Percentiles rank a stretch among this genome's conserved stretches.
Conservation (phyloP, 108 stramenopile genomes). For the Pseudonitzschia pungens region DNA sequence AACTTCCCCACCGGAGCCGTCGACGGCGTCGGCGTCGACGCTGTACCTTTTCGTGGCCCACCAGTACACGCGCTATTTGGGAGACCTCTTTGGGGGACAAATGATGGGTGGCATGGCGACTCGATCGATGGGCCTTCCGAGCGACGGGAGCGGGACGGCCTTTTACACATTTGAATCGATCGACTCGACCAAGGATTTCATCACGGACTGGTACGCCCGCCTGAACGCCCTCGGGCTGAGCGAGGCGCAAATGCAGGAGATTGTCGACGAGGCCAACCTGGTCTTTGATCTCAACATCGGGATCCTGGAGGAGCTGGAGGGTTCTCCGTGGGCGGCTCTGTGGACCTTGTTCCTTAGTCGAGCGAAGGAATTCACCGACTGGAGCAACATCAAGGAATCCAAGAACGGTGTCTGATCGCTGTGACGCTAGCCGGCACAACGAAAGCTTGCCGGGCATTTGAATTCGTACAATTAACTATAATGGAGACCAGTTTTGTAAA, state of each 20-base stretch:
- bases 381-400: conserved; percentile 6
- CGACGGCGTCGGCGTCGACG: conserved; percentile 16
- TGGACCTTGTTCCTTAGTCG: conserved; percentile 40
- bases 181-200: conserved; percentile 42
- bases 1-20: too few species aligned
- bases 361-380: conserved; percentile 34
- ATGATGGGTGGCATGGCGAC: conserved; percentile 72
- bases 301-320: conserved; percentile 61
- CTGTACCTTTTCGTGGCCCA: conserved; percentile 57
- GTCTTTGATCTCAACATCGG: conserved; percentile 69
- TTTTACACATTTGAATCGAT: conserved; percentile 62
- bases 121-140: conserved; percentile 30
- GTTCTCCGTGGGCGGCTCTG: conserved; percentile 42
- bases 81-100: conserved; percentile 70
- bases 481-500: too few species aligned
- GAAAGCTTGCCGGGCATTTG: background rate
- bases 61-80: conserved; percentile 64
- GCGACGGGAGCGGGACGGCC: conserved; percentile 42
- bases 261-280: conserved; percentile 70
- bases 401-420: background rate
- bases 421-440: background rate
- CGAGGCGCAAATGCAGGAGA: conserved; percentile 47
- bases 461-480: background rate
- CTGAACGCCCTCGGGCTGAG: conserved; percentile 55
- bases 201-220: conserved; percentile 51